Evolutionary conservation across 2,329 filamentous ascomycete genomes (phyloP), one percentile per base, ranked within the genome.

Genomic region (Stemphylium vesicarium): DNA sequence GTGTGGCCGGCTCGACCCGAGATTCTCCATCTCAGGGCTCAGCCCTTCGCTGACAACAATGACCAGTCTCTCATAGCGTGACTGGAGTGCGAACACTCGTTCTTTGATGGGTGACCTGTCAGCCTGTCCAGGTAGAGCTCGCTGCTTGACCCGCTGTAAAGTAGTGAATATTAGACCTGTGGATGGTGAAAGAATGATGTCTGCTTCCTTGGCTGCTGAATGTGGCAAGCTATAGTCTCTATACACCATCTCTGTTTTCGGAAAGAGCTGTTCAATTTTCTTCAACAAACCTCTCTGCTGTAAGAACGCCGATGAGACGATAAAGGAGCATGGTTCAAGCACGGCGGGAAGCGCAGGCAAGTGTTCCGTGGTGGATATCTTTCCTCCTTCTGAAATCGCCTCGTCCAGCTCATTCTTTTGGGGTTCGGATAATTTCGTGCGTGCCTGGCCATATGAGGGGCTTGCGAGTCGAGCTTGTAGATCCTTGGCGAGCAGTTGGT

Each of bases 71-170:
- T 91, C 87, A 66, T 95, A 94, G 9, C 86, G 81, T 1, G 67
- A 50, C 11, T 85, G 81, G 0, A 88, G 77, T 7, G 70, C 74
- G 3, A 75, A 68, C 9, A 94, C 77, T 2, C 82, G 80, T 45
- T 85, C 80, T 33, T 83, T 81, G 12, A 92, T 52, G 1, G 51
- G 59, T 0, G 67, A 68, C 11, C 46, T 49, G 4, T 69, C 62
- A 2, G 56, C 61, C 47, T 85, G 82, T 0, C 88, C 87, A 0
- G 91, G 90, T 0, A 92, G 79, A 2, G 88, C 80, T 42, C 82
- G 84, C 66, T 96, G 93, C 38, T 87, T 88, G 22, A 89, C 81
- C 60, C 88, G 86, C 57, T 93, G 85, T 4, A 93, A 77, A 0
- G 85, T 90, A 0, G 90, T 90, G 16, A 90, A 68, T 0, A 96